Conservation (phyloP, 2,329 filamentous ascomycete genomes). For the Polytolypa hystricis region DNA sequence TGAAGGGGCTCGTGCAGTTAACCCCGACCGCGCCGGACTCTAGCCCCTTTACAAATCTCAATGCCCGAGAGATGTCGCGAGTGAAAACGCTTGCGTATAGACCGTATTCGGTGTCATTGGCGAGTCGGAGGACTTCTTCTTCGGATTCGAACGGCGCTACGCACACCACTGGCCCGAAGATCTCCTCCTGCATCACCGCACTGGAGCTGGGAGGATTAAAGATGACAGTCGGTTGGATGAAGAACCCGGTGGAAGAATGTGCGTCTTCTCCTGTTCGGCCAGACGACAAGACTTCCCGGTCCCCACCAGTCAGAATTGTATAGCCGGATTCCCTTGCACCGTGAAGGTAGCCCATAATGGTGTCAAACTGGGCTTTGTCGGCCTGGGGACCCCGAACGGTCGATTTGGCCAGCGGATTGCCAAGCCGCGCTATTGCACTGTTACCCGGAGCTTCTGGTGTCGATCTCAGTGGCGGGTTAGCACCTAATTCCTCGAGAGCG, state of each 20-base stretch:
- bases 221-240: slow-evolving; percentile 19
- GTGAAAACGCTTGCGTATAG: slow-evolving; percentile 23
- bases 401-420: slow-evolving; percentile 6
- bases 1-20: slow-evolving; percentile 22
- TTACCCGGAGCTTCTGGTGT: no score
- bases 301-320: slow-evolving; percentile 20
- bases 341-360: slow-evolving; percentile 8
- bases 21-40: slow-evolving; percentile 26
- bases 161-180: slow-evolving; percentile 25
- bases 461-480: no score
- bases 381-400: slow-evolving; percentile 8
- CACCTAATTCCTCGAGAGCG: no score
- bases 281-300: slow-evolving; percentile 8
- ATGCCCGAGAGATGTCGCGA: slow-evolving; percentile 17
- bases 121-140: slow-evolving; percentile 17
- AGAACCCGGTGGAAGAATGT: slow-evolving; percentile 19
- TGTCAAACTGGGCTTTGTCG: slow-evolving; percentile 8
- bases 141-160: slow-evolving; percentile 19
- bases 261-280: no score
- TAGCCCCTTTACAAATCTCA: slow-evolving; percentile 18
- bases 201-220: slow-evolving; percentile 14
- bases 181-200: slow-evolving; percentile 20
- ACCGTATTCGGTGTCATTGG: slow-evolving; percentile 24
- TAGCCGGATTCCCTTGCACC: slow-evolving; percentile 19
- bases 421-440: no score